A percentile compares a stretch with the other conserved stretches of the same genome.
These are phyloP conservation scores for Multifurca ochricompacta DNA, from an alignment of 768 basidiomycete species.

Conservation along the genomic window DNA sequence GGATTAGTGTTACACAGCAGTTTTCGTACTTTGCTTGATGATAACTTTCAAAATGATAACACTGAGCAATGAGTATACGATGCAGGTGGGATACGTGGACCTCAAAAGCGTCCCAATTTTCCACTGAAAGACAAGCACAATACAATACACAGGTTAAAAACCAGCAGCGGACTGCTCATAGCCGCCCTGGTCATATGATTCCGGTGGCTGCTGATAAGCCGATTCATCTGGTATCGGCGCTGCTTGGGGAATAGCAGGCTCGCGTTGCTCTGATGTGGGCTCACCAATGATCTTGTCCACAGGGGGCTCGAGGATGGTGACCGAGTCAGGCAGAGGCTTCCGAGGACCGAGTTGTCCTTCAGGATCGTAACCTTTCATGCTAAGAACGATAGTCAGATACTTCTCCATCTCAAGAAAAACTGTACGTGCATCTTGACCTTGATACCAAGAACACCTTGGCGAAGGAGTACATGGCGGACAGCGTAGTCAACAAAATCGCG, in stretches of 20 bases:
- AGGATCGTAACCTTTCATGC: constrained; percentile 96
- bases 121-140: constrained; percentile 1
- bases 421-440: constrained; percentile 93
- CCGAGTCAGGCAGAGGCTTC: constrained; percentile 93
- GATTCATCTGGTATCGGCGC: constrained; percentile 42
- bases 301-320: constrained; percentile 82
- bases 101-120: not conserved
- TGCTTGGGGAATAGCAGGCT: constrained; percentile 46
- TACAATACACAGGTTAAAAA: constrained; percentile 40
- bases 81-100: not conserved
- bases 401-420: not conserved
- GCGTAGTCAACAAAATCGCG: constrained; percentile 96
- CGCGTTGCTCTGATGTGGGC: constrained; percentile 85
- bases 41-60: not conserved
- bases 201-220: constrained; percentile 28
- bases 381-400: constrained; percentile 29
- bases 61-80: not conserved
- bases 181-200: constrained; percentile 30
- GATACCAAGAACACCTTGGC: constrained; percentile 98
- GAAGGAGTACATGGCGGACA: constrained; percentile 94
- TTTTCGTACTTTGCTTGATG: not conserved
- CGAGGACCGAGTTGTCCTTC: constrained; percentile 83
- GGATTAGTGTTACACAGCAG: constrained; percentile 36
- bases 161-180: constrained; percentile 28
- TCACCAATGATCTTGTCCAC: constrained; percentile 86